Conservation (phyloP, 768 basidiomycete species). For the Termitomyces sp. region DNA sequence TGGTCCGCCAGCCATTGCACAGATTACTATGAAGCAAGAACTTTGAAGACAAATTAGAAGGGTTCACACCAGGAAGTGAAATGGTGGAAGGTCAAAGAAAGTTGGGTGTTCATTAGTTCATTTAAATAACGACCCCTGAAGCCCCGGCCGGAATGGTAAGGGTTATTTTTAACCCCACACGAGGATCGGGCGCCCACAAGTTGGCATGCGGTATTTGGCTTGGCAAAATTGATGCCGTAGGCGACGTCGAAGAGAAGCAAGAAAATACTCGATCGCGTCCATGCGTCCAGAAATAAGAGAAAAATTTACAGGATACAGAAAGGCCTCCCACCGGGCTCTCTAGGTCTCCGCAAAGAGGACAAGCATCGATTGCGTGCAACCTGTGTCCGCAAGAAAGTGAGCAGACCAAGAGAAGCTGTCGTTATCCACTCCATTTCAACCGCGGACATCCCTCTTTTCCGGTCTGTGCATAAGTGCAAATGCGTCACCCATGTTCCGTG, state of each 20-base stretch:
- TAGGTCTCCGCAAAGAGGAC: not conserved
- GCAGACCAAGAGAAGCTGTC: no score
- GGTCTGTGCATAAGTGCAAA: not conserved
- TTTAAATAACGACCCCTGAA: not conserved
- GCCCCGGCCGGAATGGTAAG: conserved; percentile 1
- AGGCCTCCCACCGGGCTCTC: not conserved
- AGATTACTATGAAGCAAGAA: conserved; percentile 1
- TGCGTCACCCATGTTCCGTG: not conserved
- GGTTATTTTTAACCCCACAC: conserved; percentile 4
- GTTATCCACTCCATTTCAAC: not conserved
- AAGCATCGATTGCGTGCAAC: not conserved
- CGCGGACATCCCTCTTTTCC: not conserved
- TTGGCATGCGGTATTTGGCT: not conserved
- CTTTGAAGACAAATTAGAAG: not conserved
- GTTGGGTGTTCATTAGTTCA: not conserved
- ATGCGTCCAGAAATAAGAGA: not conserved
- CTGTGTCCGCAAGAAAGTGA: no score
- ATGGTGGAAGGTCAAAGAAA: conserved; percentile 3
- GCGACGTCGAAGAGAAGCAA: not conserved
- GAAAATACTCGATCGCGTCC: not conserved
- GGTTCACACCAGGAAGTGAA: not conserved
- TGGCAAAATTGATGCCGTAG: not conserved
- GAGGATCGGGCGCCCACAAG: not conserved
- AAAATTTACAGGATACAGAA: not conserved
- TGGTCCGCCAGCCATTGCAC: conserved; percentile 25